Evolutionary conservation across 2,329 filamentous ascomycete genomes (phyloP).

Genomic region (Aschersonia sp.): DNA sequence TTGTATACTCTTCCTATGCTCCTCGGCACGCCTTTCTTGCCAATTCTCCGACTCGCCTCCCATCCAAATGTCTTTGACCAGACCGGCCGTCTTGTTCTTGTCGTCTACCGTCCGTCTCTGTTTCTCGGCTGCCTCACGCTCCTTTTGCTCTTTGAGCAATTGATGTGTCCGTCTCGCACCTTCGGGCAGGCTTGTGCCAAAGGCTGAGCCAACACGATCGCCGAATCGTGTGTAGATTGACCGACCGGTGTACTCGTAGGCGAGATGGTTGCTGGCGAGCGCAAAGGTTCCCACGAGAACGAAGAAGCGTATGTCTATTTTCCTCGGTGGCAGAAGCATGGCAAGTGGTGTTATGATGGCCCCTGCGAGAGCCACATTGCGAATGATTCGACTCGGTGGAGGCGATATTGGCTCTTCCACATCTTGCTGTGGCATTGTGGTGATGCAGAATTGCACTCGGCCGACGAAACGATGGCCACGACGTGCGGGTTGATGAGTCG

Average conservation of each 20-base stretch:
- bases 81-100: slow-evolving; percentile 15
- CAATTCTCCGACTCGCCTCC: slow-evolving; percentile 40
- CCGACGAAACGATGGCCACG: no score
- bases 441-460: background rate
- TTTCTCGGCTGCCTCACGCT: slow-evolving; percentile 18
- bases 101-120: slow-evolving; percentile 13
- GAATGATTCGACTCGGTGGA: slow-evolving; percentile 22
- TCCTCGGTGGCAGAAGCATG: slow-evolving; percentile 36
- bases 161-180: slow-evolving; percentile 31
- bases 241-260: slow-evolving; percentile 40
- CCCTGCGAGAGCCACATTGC: slow-evolving; percentile 32
- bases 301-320: slow-evolving; percentile 33
- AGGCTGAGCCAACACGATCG: slow-evolving; percentile 26
- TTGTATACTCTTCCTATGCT: slow-evolving; percentile 37
- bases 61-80: slow-evolving; percentile 40
- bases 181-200: slow-evolving; percentile 42
- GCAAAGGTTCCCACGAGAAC: slow-evolving; percentile 35
- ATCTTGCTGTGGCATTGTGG: background rate
- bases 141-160: slow-evolving; percentile 30
- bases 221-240: slow-evolving; percentile 34
- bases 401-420: slow-evolving; percentile 12
- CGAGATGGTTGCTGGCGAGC: slow-evolving; percentile 39
- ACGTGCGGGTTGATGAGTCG: no score
- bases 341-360: slow-evolving; percentile 31
- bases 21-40: slow-evolving; percentile 34